phyloP scores from a whole-genome alignment of 2,329 filamentous ascomycete genomes.

The Aspergillus candidus region DNA sequence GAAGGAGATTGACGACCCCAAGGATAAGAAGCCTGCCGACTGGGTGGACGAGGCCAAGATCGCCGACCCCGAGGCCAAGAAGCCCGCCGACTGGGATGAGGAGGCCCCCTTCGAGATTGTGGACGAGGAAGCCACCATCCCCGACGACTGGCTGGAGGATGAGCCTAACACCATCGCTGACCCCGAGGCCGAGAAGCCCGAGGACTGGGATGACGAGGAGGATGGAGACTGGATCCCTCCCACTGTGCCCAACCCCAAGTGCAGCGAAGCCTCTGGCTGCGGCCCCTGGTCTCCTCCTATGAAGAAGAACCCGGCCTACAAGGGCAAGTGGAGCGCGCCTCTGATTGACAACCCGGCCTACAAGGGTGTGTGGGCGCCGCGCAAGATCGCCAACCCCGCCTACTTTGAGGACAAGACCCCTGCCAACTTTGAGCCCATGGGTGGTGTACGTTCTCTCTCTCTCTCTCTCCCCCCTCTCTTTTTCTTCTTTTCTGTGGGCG shows the following conservation, averaged over 20 bases:
- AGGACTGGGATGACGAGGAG: constrained; percentile 99
- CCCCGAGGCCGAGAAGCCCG: constrained; percentile 93
- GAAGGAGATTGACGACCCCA: constrained; percentile 89
- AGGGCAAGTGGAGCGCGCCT: constrained; percentile 96
- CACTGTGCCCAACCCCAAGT: constrained; percentile 92
- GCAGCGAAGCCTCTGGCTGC: constrained; percentile 85
- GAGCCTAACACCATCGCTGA: constrained; percentile 79
- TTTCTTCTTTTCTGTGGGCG: background rate
- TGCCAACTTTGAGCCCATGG: constrained; percentile 95
- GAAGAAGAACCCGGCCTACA: constrained; percentile 94
- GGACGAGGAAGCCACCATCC: constrained; percentile 84
- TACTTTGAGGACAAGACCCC: constrained; percentile 97
- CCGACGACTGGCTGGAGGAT: constrained; percentile 91
- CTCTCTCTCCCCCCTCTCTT: background rate
- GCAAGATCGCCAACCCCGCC: constrained; percentile 93
- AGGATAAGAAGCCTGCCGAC: constrained; percentile 88
- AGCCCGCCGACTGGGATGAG: constrained; percentile 99
- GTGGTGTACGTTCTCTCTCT: constrained; percentile 63
- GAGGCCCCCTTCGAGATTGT: constrained; percentile 94
- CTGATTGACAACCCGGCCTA: constrained; percentile 95
- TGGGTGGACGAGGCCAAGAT: constrained; percentile 96
- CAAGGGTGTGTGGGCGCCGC: constrained; percentile 91
- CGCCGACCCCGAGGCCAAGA: constrained; percentile 82
- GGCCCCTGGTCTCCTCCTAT: constrained; percentile 86
- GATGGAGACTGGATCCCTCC: constrained; percentile 95